Evolutionary conservation across 805 yeast genomes (phyloP), one percentile per base, ranked within the genome.

Genomic region (Zygosaccharomyces rouxii): DNA sequence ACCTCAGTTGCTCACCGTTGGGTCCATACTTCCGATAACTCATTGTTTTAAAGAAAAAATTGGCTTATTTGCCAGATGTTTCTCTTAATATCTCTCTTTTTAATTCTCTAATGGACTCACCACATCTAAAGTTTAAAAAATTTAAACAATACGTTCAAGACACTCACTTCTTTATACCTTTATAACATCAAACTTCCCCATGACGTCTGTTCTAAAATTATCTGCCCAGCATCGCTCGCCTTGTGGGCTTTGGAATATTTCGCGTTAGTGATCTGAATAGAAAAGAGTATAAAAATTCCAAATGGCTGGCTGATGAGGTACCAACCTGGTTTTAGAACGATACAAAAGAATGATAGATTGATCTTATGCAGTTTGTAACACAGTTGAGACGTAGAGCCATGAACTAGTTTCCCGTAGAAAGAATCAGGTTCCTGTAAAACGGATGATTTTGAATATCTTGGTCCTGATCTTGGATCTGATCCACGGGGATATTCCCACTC

Each of bases 361-460:
- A 22, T 1, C 19, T 19, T 23, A 38, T n/a, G 5, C n/a, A 33
- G 10, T 7, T 33, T 33, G 37, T 33, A 33, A 33, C 37, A 6
- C 14, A 9, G 9, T 23, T 16, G 16, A 3, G 21, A 21, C 22
- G 35, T 16, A 40, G 25, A 29, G n/a, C n/a, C 33, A 16, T 9
- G 5, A 11, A n/a, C 39, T 42, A 21, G 28, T 33, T 33, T 4
- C 18, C 6, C 10, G 37, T 9, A 14, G 37, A 33, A 16, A 33
- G 19, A 11, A 26, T 16, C 9, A 37, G 37, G 33, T 29, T 37
- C 26, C 23, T 42, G 39, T 58, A 60, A 40, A 48, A 60, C 9
- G 62, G 61, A 35, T 60, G 62, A 16, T 59, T 60, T n/a, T 53
- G 35, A 10, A 51, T 37, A 35, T 58, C 64, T 7, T 33, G 37